Percentiles rank a stretch among this genome's conserved stretches.
phyloP scores from a whole-genome alignment of 139 green algal species.

The Tetraselmis chui region DNA sequence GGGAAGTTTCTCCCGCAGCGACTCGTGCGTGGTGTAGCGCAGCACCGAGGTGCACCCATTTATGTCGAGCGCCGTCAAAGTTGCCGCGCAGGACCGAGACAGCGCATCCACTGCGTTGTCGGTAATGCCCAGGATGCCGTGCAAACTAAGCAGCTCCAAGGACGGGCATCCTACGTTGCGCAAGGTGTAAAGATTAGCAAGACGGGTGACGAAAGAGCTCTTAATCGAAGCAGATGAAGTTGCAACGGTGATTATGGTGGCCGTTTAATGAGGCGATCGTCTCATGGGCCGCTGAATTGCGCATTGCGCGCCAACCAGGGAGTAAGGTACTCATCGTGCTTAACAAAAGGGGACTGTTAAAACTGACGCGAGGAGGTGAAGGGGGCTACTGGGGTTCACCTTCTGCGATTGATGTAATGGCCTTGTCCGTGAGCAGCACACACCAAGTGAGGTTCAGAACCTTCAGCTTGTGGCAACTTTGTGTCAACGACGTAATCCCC shows the following conservation, averaged over 20 bases:
- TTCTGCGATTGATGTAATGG: constrained; percentile 2
- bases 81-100: background rate
- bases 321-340: no score
- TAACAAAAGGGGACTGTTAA: no score
- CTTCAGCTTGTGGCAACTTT: constrained; percentile 8
- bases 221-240: no score
- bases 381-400: background rate
- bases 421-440: constrained; percentile 17
- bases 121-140: constrained; percentile 20
- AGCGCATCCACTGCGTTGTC: constrained; percentile 13
- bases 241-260: no score
- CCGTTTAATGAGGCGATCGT: no score
- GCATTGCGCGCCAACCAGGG: no score
- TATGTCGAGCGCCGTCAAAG: constrained; percentile 17
- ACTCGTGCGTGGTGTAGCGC: background rate
- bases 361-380: background rate
- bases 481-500: background rate
- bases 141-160: constrained; percentile 18
- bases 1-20: background rate
- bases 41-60: constrained; percentile 11
- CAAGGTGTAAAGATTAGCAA: no score
- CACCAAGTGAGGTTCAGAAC: constrained; percentile 25
- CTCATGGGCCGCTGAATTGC: no score
- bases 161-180: constrained; percentile 5
- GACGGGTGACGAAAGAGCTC: no score